Conservation (phyloP, 2,329 filamentous ascomycete species). For the Fusarium sp. region DNA sequence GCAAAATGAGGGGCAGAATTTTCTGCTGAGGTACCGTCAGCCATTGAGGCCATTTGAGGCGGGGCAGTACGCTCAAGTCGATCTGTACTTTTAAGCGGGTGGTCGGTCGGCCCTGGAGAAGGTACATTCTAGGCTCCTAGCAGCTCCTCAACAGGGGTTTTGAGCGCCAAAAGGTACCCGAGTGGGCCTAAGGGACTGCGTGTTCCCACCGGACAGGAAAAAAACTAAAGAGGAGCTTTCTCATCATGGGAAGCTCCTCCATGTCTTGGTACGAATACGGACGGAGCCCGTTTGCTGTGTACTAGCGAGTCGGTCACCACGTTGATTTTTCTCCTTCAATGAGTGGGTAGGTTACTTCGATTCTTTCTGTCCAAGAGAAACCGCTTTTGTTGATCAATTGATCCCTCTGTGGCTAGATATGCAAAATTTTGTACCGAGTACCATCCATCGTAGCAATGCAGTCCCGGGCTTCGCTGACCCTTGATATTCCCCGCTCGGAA, state of each 20-base stretch:
- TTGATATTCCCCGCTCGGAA: slow-evolving; percentile 44
- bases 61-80: slow-evolving; percentile 29
- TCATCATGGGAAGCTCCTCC: slow-evolving; percentile 34
- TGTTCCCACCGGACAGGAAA: slow-evolving; percentile 12
- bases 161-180: slow-evolving; percentile 26
- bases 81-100: slow-evolving; percentile 28
- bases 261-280: slow-evolving; percentile 41
- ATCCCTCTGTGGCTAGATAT: not conserved
- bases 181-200: slow-evolving; percentile 39
- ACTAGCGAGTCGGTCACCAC: slow-evolving; percentile 34
- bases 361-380: not conserved
- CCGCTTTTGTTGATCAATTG: slow-evolving; percentile 4
- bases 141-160: not conserved
- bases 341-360: slow-evolving; percentile 33
- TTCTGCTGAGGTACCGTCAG: slow-evolving; percentile 25
- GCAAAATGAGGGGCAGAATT: slow-evolving; percentile 51
- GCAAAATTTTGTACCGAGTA: slow-evolving; percentile 9
- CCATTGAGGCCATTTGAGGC: slow-evolving; percentile 38
- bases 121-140: slow-evolving; percentile 10
- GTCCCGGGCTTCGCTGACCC: slow-evolving; percentile 11
- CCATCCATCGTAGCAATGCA: slow-evolving; percentile 2
- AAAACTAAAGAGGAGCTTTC: slow-evolving; percentile 36
- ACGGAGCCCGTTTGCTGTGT: slow-evolving; percentile 12
- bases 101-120: slow-evolving; percentile 17
- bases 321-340: slow-evolving; percentile 45